A percentile compares a stretch with the other conserved stretches of the same genome.
phyloP scores from a whole-genome alignment of 2,329 filamentous ascomycete genomes.

The Fusarium secorum region DNA sequence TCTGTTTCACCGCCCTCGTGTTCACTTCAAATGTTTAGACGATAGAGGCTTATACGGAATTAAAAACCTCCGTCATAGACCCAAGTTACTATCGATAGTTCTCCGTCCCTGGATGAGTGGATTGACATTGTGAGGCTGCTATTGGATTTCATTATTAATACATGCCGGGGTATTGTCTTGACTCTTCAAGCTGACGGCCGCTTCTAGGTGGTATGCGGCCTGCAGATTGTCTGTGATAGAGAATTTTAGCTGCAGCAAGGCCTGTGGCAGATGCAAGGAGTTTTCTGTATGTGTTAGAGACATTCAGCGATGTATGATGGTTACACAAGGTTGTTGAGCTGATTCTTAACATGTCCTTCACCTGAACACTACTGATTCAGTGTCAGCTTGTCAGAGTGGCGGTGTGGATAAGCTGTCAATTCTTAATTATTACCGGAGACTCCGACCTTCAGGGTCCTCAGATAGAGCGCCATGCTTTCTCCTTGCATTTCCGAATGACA shows the following conservation, averaged over 20 bases:
- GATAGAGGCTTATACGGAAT: not conserved
- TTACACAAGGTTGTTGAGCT: not conserved
- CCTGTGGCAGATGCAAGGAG: not conserved
- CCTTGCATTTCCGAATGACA: not conserved
- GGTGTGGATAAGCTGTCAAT: not conserved
- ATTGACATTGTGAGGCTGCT: conserved; percentile 3
- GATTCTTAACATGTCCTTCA: not conserved
- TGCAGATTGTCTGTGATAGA: conserved; percentile 17
- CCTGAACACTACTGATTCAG: not conserved
- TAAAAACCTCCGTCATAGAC: not conserved
- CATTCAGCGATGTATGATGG: not conserved
- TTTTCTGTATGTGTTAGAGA: not conserved
- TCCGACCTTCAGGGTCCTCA: not conserved
- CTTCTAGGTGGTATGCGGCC: not conserved
- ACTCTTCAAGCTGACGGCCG: conserved; percentile 10
- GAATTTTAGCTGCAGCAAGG: conserved; percentile 15
- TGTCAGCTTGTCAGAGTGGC: not conserved
- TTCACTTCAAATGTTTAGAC: not conserved
- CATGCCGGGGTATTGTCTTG: conserved; percentile 19
- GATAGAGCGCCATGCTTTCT: not conserved
- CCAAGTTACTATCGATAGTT: not conserved
- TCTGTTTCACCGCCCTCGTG: conserved; percentile 3
- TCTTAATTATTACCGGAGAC: not conserved
- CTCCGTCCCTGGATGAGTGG: not conserved
- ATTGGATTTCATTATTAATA: conserved; percentile 17